Conservation (phyloP, 768 basidiomycete species). For the Peribolospora kevripleyi region DNA sequence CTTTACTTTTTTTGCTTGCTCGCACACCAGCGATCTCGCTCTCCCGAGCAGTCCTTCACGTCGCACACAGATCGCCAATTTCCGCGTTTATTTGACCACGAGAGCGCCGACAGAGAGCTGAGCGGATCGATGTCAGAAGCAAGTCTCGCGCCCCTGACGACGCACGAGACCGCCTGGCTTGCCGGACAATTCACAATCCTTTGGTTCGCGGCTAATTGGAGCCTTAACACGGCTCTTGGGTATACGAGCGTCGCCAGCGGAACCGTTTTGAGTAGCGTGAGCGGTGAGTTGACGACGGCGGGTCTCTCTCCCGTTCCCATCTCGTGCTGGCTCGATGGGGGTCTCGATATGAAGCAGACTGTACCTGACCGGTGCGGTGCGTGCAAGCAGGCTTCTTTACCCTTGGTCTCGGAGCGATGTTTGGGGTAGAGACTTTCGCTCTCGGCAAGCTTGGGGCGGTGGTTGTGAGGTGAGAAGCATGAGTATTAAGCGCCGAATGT, state of each 20-base stretch:
- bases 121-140: neutral
- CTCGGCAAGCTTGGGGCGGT: slow-evolving; percentile 53
- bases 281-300: slow-evolving; percentile 31
- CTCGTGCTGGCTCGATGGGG: neutral
- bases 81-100: neutral
- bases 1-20: no score
- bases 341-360: neutral
- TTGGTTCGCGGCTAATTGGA: slow-evolving; percentile 76
- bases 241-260: slow-evolving; percentile 87
- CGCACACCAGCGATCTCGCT: no score
- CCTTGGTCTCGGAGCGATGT: slow-evolving; percentile 52
- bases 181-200: slow-evolving; percentile 20
- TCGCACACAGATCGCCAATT: no score
- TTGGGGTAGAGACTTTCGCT: slow-evolving; percentile 54
- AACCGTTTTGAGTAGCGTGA: slow-evolving; percentile 68
- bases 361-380: neutral
- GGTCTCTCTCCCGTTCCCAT: neutral
- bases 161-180: slow-evolving; percentile 46
- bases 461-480: slow-evolving; percentile 34
- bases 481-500: no score
- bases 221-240: slow-evolving; percentile 53
- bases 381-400: slow-evolving; percentile 62
- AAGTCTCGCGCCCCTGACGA: slow-evolving; percentile 27
- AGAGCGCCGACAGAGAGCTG: neutral
- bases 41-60: no score